Percentiles rank a stretch among this genome's conserved stretches.
These are phyloP conservation scores for Eurotiales sp. DNA, from an alignment of 2,329 filamentous ascomycete genomes.

Conservation along the genomic window DNA sequence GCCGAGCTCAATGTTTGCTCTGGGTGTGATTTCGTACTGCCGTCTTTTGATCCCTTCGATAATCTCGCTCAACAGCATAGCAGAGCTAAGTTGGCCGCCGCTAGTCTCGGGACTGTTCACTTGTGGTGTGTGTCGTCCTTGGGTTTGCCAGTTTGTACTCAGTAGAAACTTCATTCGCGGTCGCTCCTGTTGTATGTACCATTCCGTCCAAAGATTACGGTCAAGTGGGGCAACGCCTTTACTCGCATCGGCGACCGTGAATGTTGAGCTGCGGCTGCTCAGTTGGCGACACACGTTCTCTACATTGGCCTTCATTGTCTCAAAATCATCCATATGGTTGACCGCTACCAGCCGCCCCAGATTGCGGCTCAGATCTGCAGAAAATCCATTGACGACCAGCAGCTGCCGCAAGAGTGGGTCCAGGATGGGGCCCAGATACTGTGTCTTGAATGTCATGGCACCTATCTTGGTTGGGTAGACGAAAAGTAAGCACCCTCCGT, in stretches of 20 bases:
- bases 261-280: conserved; percentile 36
- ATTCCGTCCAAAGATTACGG: conserved; percentile 57
- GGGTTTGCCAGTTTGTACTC: conserved; percentile 37
- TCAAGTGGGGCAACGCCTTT: conserved; percentile 50
- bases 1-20: conserved; percentile 44
- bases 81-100: conserved; percentile 43
- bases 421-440: conserved; percentile 59
- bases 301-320: conserved; percentile 45
- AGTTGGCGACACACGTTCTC: conserved; percentile 33
- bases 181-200: conserved; percentile 64
- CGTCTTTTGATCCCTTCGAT: conserved; percentile 55
- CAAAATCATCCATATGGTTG: conserved; percentile 53
- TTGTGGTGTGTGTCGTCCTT: conserved; percentile 30
- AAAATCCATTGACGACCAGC: conserved; percentile 56
- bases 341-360: conserved; percentile 55
- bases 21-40: conserved; percentile 44
- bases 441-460: conserved; percentile 54
- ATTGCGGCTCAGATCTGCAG: conserved; percentile 52
- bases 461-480: conserved; percentile 60
- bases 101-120: conserved; percentile 24
- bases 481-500: conserved; percentile 57
- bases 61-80: conserved; percentile 57
- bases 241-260: conserved; percentile 48
- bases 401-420: conserved; percentile 59
- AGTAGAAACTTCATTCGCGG: conserved; percentile 53